Percentiles rank a stretch among this genome's conserved stretches.
phyloP scores from a whole-genome alignment of 163 green algal species.

The Chlorella variabilis region DNA sequence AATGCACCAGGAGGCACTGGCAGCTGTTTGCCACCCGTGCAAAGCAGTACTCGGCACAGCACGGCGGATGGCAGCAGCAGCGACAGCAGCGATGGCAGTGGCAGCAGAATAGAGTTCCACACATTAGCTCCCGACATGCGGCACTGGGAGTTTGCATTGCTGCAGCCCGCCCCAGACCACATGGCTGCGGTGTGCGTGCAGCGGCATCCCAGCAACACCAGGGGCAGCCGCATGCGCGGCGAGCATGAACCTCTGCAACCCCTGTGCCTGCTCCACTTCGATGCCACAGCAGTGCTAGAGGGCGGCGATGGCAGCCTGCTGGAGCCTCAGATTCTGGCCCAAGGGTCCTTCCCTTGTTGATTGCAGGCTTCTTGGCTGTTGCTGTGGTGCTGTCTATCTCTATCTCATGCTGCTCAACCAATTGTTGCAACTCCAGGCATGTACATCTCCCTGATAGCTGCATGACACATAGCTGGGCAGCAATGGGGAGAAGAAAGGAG shows the following conservation, averaged over 20 bases:
- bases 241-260: not conserved
- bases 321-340: not conserved
- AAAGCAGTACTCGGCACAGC: slow-evolving; percentile 3
- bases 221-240: not conserved
- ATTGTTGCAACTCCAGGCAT: too few relatives aligned
- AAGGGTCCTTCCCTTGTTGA: not conserved
- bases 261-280: not conserved
- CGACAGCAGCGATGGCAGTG: not conserved
- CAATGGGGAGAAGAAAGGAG: too few relatives aligned
- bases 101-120: not conserved
- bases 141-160: slow-evolving; percentile 47
- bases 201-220: not conserved
- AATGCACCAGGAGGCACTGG: not conserved
- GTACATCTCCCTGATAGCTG: too few relatives aligned
- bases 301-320: not conserved
- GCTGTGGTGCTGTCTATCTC: too few relatives aligned
- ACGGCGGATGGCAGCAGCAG: not conserved
- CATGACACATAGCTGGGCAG: too few relatives aligned
- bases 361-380: too few relatives aligned
- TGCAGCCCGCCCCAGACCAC: slow-evolving; percentile 35
- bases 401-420: too few relatives aligned
- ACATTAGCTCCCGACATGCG: not conserved
- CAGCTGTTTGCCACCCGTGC: too few relatives aligned
- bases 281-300: not conserved
- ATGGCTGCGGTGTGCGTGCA: slow-evolving; percentile 50